Conservation (phyloP, 1,139 yeast species). For the Magnusiomyces fungicola region DNA sequence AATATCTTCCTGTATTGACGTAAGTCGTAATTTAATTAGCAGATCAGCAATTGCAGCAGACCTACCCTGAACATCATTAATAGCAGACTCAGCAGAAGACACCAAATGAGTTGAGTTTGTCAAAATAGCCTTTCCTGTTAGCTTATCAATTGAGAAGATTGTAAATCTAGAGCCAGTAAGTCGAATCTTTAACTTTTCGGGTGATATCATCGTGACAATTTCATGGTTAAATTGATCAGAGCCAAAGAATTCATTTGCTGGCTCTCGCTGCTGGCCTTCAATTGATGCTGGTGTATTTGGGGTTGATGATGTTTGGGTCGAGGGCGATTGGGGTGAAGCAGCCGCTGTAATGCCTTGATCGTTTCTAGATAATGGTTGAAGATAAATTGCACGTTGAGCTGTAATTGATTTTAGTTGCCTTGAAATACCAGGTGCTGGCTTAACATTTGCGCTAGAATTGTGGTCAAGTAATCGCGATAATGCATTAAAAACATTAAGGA, state of each 20-base stretch:
- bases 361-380: background rate
- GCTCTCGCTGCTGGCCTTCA: background rate
- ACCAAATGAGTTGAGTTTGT: constrained; percentile 28
- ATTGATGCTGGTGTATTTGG: constrained; percentile 4
- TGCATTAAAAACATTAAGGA: constrained; percentile 21
- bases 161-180: constrained; percentile 25
- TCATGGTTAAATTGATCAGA: constrained; percentile 4
- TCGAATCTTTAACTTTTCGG: constrained; percentile 21
- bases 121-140: constrained; percentile 30
- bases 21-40: constrained; percentile 26
- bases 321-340: constrained; percentile 2
- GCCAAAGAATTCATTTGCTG: constrained; percentile 1
- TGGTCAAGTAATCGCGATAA: constrained; percentile 8
- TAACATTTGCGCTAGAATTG: background rate
- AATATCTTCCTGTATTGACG: constrained; percentile 31
- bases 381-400: constrained; percentile 3
- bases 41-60: constrained; percentile 24
- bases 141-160: constrained; percentile 26
- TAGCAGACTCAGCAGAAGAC: constrained; percentile 26
- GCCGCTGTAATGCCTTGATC: background rate
- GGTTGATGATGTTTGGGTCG: background rate
- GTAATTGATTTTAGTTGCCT: background rate
- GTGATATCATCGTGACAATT: constrained; percentile 15
- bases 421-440: background rate
- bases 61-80: constrained; percentile 27